phyloP scores from a whole-genome alignment of 1,284 basidiomycete genomes.

The Ceratobasidium sp. region DNA sequence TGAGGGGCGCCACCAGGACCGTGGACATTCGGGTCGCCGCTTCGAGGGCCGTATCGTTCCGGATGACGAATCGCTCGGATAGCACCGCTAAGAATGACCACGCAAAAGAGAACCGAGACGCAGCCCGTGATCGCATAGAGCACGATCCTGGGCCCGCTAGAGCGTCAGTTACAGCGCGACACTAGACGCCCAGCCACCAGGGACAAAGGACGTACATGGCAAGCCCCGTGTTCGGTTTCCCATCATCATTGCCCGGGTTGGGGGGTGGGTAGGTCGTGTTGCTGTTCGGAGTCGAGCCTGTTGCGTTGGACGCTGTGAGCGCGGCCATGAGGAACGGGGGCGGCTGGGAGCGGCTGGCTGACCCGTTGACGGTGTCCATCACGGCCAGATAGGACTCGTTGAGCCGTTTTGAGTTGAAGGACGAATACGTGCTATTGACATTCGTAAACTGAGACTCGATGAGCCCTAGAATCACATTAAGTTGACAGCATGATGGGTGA shows the following conservation, averaged over 20 bases:
- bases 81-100: slow-evolving; percentile 84
- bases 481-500: slow-evolving; percentile 3
- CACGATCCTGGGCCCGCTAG: slow-evolving; percentile 69
- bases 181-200: slow-evolving; percentile 36
- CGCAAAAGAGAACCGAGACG: slow-evolving; percentile 81
- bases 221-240: slow-evolving; percentile 66
- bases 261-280: slow-evolving; percentile 49
- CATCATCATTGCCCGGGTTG: slow-evolving; percentile 48
- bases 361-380: slow-evolving; percentile 61
- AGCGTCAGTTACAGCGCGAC: slow-evolving; percentile 16
- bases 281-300: slow-evolving; percentile 51
- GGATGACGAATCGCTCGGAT: slow-evolving; percentile 86
- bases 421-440: slow-evolving; percentile 64
- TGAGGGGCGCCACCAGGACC: slow-evolving; percentile 62
- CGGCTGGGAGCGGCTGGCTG: slow-evolving; percentile 53
- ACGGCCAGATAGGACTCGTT: slow-evolving; percentile 66
- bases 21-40: slow-evolving; percentile 59
- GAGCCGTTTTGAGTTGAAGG: slow-evolving; percentile 68
- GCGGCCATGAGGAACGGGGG: slow-evolving; percentile 73
- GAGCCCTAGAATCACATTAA: slow-evolving; percentile 53
- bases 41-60: slow-evolving; percentile 87
- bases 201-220: slow-evolving; percentile 68
- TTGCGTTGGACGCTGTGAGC: slow-evolving; percentile 73
- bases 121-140: slow-evolving; percentile 88
- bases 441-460: slow-evolving; percentile 73